These are phyloP conservation scores for Metschnikowia picachoensis DNA, from an alignment of 805 yeast genomes.

Conservation along the genomic window DNA sequence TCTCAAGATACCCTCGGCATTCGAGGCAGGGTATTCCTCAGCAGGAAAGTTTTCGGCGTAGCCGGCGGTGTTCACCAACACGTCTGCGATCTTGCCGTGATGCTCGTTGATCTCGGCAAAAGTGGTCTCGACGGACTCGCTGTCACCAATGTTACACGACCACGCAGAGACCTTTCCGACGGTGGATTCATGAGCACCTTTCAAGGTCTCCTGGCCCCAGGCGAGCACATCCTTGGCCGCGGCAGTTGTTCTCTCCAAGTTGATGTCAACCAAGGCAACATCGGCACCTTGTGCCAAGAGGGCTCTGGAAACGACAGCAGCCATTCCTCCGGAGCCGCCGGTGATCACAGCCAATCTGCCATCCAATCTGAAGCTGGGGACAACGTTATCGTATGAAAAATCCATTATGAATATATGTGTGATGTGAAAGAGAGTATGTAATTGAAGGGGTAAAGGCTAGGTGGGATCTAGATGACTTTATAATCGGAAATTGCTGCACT, in stretches of 20 bases:
- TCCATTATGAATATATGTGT: conserved; percentile 12
- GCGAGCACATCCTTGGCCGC: conserved; percentile 47
- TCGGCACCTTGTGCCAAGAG: conserved; percentile 74
- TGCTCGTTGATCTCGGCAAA: conserved; percentile 52
- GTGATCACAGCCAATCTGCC: conserved; percentile 70
- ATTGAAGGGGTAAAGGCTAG: not conserved
- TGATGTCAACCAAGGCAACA: conserved; percentile 68
- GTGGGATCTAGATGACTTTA: not conserved
- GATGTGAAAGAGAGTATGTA: not conserved
- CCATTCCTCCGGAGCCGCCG: conserved; percentile 81
- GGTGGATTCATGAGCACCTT: conserved; percentile 29
- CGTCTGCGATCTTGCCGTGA: conserved; percentile 59
- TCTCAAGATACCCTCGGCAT: conserved; percentile 63
- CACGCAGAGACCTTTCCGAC: conserved; percentile 53
- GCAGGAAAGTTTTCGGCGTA: conserved; percentile 80
- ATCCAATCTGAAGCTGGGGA: conserved; percentile 65
- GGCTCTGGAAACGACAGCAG: conserved; percentile 61
- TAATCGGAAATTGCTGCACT: not conserved
- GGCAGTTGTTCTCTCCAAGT: conserved; percentile 52
- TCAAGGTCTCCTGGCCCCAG: conserved; percentile 46
- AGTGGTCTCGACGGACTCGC: conserved; percentile 51
- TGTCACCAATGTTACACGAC: conserved; percentile 71
- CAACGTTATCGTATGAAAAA: conserved; percentile 41
- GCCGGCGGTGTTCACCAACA: conserved; percentile 78
- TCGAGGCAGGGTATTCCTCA: conserved; percentile 66